Conservation (phyloP, 2,329 filamentous ascomycete species). For the Pestalotiopsis sp. region DNA sequence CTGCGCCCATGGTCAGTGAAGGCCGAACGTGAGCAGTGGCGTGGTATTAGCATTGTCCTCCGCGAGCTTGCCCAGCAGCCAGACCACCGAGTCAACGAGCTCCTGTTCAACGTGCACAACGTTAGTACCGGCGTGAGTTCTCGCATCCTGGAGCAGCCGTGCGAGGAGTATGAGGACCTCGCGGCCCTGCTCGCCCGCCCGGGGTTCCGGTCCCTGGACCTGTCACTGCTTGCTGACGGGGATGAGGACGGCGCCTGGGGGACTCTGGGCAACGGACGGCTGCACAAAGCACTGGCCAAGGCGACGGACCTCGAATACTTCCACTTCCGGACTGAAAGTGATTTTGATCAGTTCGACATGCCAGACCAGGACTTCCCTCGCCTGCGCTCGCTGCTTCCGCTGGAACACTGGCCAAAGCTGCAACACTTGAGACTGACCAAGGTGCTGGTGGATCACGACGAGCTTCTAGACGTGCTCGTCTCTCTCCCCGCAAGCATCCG, state of each 20-base stretch:
- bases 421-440: not conserved
- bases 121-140: slow-evolving; percentile 34
- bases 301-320: slow-evolving; percentile 6
- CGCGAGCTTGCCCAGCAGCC: slow-evolving; percentile 25
- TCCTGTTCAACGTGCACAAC: slow-evolving; percentile 35
- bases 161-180: slow-evolving; percentile 29
- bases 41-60: slow-evolving; percentile 33
- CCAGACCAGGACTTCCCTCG: not conserved
- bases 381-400: not conserved
- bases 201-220: slow-evolving; percentile 29
- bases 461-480: not conserved
- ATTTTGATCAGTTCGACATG: slow-evolving; percentile 6
- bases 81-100: slow-evolving; percentile 28
- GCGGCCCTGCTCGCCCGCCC: slow-evolving; percentile 24
- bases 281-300: not conserved
- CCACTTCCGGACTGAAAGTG: not conserved
- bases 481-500: slow-evolving; percentile 2
- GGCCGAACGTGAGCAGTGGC: slow-evolving; percentile 27
- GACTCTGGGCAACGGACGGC: not conserved
- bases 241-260: slow-evolving; percentile 4
- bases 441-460: not conserved
- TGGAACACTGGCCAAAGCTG: not conserved
- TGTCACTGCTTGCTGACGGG: slow-evolving; percentile 21
- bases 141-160: slow-evolving; percentile 30
- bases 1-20: slow-evolving; percentile 9